phyloP scores from a whole-genome alignment of 164 flowering plant genomes.

The Aristolochia fimbriata region DNA sequence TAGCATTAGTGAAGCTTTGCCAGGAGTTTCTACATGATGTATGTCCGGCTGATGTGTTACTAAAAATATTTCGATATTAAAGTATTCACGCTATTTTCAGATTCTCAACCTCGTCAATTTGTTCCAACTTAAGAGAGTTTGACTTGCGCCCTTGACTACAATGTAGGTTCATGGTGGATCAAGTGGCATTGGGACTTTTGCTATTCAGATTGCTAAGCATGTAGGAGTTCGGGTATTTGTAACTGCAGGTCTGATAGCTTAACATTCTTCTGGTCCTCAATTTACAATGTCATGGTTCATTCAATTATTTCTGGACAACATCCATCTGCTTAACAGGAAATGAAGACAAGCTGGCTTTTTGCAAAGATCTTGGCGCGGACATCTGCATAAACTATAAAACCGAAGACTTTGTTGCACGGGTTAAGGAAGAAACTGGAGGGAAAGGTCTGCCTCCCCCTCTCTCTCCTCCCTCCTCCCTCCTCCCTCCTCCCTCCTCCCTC shows the following conservation, averaged over 20 bases:
- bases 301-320: slow-evolving; percentile 2
- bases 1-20: too few species aligned
- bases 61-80: too few species aligned
- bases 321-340: slow-evolving; percentile 34
- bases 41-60: too few species aligned
- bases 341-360: slow-evolving; percentile 63
- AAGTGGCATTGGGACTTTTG: slow-evolving; percentile 95
- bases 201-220: slow-evolving; percentile 80
- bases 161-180: slow-evolving; percentile 91
- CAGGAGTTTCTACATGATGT: too few species aligned
- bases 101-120: too few species aligned
- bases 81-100: too few species aligned
- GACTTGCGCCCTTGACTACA: background rate
- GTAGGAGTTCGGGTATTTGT: slow-evolving; percentile 65
- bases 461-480: background rate
- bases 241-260: slow-evolving; percentile 61
- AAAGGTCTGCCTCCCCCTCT: slow-evolving; percentile 37
- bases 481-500: background rate
- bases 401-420: slow-evolving; percentile 83
- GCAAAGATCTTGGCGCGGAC: slow-evolving; percentile 90
- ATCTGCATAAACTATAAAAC: slow-evolving; percentile 92
- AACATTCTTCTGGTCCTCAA: background rate
- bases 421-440: slow-evolving; percentile 88
- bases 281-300: background rate
- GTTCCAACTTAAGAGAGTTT: background rate